Base-by-base conservation (phyloP, 441 rosid species). In the Jatropha multifida region DNA sequence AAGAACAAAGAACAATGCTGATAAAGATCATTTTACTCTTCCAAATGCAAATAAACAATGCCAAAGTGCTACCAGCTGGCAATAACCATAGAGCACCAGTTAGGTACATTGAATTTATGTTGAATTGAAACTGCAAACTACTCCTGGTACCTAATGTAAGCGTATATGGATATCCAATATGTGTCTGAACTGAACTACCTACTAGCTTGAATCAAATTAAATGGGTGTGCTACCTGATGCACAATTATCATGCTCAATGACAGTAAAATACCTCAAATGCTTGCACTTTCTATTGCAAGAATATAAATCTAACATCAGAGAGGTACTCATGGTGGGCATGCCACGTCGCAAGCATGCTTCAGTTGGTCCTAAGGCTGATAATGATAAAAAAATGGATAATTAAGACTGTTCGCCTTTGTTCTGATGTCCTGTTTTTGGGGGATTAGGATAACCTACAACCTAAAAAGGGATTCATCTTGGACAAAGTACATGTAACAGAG, bases 1-100 rank as follows among this genome's bases (percentile, higher is more conserved):
- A 13, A 18, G 49, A 26, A 40, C 27, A 65, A 38, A 69, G 11
- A 70, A 51, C 13, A 75, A 68, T n/a, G 20, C 9, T 2, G 26
- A 62, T 6, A 38, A 63, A 56, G 11, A 55, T 20, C 59, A 46
- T 58, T 18, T 18, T 59, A 10, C 3, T 14, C 41, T 26, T 65
- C 26, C 23, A 41, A 48, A 14, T 26, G 63, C 62, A 67, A 74
- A 61, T 17, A 58, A 27, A 40, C 61, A 66, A 32, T 46, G 58
- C 69, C 4, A 59, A 56, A 71, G 18, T 38, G 46, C 56, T 26
- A 73, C 69, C 38, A 84, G 69, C 78, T 75, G 71, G 56, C 52
- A 37, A 40, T 73, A 74, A 51, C 75, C 59, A 65, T 14, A 18
- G 40, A 65, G 26, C 54, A 38, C 14, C 38, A 37, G 37, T 20